Evolutionary conservation across 805 yeast species (phyloP), one percentile per base, ranked within the genome.

Genomic region (Kazachstania martiniae): DNA sequence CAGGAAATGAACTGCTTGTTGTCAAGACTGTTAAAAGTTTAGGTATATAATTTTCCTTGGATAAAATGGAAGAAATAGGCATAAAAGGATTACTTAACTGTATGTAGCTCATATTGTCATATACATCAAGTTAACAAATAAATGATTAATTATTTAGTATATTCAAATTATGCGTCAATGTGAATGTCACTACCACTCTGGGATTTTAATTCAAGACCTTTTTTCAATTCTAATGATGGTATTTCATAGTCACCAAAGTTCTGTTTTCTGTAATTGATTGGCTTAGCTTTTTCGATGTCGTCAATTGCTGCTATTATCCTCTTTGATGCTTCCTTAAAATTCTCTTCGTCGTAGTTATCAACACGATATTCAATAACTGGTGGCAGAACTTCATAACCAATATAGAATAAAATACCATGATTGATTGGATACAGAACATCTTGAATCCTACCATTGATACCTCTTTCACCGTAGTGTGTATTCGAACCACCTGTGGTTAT

Each of bases 371-470:
- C 34, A 24, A 36, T 31, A 10, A 43, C 37, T 5, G 49, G 38
- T 8, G 51, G 54, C 23, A 51, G 34, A 6, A 43, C 47, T 8
- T 21, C 23, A 25, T 38, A 48, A 14, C 56, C 54, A 8, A 50
- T 37, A 22, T 47, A 49, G 31, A 17, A 50, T 4, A 51, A 32
- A 5, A 47, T 40, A 16, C 48, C 48, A 29, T 46, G 52, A 13
- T 45, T 42, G 8, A 51, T 49, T 12, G 51, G 54, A 31, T 42
- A 51, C 21, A 47, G 32, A 4, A 50, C 2, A 21, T 48, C 47
- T 21, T 47, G 43, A 3, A 49, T 38, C 12, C 39, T 32, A 9
- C 56, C 56, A 25, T 31, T 39, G 18, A 51, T 34, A 30, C 52
- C 54, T 23, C 49, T 35, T 8, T 28, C 31, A 17, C 36, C 18